Conservation (phyloP, 177 flowering plant genomes). For the Vitis hybrid region DNA sequence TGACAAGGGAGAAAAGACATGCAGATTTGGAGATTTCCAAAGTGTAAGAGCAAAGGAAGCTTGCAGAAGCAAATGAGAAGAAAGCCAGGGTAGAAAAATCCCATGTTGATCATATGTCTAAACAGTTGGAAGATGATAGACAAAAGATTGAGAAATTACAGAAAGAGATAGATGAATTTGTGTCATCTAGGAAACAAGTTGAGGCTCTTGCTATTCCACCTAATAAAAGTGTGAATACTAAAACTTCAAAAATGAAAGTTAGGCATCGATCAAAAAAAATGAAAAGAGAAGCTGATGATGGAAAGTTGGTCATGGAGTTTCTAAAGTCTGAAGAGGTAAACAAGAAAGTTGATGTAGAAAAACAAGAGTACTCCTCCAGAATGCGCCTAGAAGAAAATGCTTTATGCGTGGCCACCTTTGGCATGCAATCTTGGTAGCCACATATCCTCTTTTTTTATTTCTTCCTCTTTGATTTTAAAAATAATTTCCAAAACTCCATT, state of each 20-base stretch:
- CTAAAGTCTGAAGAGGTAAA: conserved; percentile 41
- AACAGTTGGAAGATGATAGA: conserved; percentile 28
- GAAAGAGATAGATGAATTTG: conserved; percentile 17
- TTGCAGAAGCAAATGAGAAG: conserved; percentile 32
- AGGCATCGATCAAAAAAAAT: too few species aligned
- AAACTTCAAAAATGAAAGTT: too few species aligned
- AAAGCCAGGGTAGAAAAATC: conserved; percentile 25
- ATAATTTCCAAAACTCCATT: too few species aligned
- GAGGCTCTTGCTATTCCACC: not conserved
- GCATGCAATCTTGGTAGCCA: too few species aligned
- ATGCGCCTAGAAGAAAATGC: too few species aligned
- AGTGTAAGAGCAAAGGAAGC: conserved; percentile 2
- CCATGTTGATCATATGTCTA: conserved; percentile 25
- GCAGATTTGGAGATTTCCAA: conserved; percentile 26
- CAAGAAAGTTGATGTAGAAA: conserved; percentile 46
- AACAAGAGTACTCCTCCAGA: conserved; percentile 8
- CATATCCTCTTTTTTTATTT: too few species aligned
- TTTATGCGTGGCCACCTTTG: too few species aligned
- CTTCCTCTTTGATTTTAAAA: too few species aligned
- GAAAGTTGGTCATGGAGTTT: conserved; percentile 32
- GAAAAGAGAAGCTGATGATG: too few species aligned
- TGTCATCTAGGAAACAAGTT: conserved; percentile 2
- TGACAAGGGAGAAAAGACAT: conserved; percentile 30
- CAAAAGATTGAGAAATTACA: conserved; percentile 24
- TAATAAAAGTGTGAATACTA: not conserved